Evolutionary conservation across 495 filamentous ascomycete genomes (phyloP).

Genomic region (Mycothermus thermophilus): DNA sequence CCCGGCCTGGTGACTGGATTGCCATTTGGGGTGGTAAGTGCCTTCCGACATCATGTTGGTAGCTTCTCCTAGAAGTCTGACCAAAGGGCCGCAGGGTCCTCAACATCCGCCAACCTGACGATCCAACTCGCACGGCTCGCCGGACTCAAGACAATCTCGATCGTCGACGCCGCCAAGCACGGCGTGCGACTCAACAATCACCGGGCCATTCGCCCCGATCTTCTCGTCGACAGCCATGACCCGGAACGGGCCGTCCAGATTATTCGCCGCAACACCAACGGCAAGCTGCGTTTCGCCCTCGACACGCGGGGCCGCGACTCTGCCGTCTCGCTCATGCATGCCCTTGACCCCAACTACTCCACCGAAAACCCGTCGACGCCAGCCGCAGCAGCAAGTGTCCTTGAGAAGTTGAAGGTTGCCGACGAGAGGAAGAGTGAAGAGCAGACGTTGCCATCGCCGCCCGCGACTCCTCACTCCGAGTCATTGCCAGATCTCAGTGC

Average conservation of each 20-base stretch:
- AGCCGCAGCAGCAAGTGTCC: too few relatives aligned
- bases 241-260: constrained; percentile 45
- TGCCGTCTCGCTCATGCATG: constrained; percentile 35
- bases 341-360: constrained; percentile 22
- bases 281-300: constrained; percentile 45
- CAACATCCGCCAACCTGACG: constrained; percentile 45
- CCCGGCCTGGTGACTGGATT: constrained; percentile 46
- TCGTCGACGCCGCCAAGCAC: constrained; percentile 48
- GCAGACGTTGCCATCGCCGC: constrained; percentile 10
- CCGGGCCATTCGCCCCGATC: constrained; percentile 32
- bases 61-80: too few relatives aligned
- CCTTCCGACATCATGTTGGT: neutral
- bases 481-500: too few relatives aligned
- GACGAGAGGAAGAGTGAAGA: neutral
- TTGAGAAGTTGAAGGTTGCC: neutral
- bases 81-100: constrained; percentile 34
- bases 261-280: constrained; percentile 38
- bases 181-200: constrained; percentile 39
- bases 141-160: constrained; percentile 41
- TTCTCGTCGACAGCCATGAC: constrained; percentile 49
- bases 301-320: constrained; percentile 49
- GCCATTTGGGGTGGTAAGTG: constrained; percentile 53
- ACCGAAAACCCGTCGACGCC: neutral
- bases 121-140: constrained; percentile 47
- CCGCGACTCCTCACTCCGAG: constrained; percentile 14